Conservation (phyloP, 2,329 filamentous ascomycete species). For the Pseudogymnoascus sp. region DNA sequence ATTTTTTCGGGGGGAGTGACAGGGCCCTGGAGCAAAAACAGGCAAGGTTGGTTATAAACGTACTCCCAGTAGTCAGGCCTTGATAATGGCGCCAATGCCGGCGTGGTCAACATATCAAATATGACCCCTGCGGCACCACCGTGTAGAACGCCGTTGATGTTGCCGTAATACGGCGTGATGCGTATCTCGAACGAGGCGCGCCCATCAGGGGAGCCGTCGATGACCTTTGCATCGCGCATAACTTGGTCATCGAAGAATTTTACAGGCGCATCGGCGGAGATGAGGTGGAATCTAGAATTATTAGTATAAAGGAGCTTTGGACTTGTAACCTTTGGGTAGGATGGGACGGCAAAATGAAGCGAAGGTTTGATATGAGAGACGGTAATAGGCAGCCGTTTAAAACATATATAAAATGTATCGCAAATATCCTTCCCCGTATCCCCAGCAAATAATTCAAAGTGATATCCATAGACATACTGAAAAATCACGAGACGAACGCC, state of each 20-base stretch:
- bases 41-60: conserved; percentile 11
- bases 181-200: conserved; percentile 35
- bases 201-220: conserved; percentile 26
- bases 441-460: neutral
- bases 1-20: neutral
- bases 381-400: neutral
- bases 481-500: neutral
- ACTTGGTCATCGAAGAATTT: conserved; percentile 18
- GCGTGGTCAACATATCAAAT: conserved; percentile 46
- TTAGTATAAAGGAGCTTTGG: neutral
- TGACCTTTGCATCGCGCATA: conserved; percentile 20
- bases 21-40: no score
- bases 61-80: conserved; percentile 41
- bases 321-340: neutral
- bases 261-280: conserved; percentile 7
- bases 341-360: neutral
- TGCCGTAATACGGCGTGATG: conserved; percentile 37
- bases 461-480: neutral
- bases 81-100: conserved; percentile 39
- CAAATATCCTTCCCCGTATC: neutral
- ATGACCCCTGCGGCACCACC: conserved; percentile 45
- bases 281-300: conserved; percentile 15
- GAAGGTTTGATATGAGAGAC: neutral
- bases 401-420: neutral
- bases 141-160: conserved; percentile 40